Conservation (phyloP, 495 filamentous ascomycete genomes). For the Opeltia flavorubescens region DNA sequence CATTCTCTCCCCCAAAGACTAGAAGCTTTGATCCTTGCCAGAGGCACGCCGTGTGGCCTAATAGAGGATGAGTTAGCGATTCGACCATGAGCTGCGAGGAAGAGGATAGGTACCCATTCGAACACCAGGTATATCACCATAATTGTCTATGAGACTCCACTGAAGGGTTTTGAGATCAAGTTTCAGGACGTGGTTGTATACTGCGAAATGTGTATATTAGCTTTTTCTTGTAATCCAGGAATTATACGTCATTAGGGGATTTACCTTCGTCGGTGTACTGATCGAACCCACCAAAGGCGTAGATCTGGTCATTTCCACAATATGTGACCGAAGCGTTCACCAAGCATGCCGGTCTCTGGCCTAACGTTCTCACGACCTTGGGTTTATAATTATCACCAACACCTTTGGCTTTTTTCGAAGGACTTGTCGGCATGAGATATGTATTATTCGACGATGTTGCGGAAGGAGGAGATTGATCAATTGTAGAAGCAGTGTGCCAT, state of each 20-base stretch:
- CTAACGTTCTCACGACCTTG: slow-evolving; percentile 63
- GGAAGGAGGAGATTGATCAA: slow-evolving; percentile 25
- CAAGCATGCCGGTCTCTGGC: slow-evolving; percentile 82
- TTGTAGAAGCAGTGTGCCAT: not conserved
- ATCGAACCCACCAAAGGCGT: slow-evolving; percentile 98
- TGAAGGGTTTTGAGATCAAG: slow-evolving; percentile 73
- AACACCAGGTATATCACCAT: slow-evolving; percentile 94
- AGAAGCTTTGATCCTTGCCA: slow-evolving; percentile 90
- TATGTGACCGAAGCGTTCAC: slow-evolving; percentile 98
- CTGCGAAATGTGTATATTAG: slow-evolving; percentile 25
- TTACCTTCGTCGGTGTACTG: slow-evolving; percentile 90
- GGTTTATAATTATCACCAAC: slow-evolving; percentile 63
- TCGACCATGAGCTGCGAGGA: not conserved
- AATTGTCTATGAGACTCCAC: slow-evolving; percentile 96
- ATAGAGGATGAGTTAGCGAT: slow-evolving; percentile 4
- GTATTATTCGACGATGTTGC: slow-evolving; percentile 52
- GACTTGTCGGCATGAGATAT: slow-evolving; percentile 74
- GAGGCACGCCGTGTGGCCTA: slow-evolving; percentile 89
- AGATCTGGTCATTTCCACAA: slow-evolving; percentile 89
- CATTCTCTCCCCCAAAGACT: slow-evolving; percentile 95
- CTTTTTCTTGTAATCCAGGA: slow-evolving; percentile 9
- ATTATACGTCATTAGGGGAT: not conserved
- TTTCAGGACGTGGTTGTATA: slow-evolving; percentile 93
- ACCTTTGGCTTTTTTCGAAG: slow-evolving; percentile 43
- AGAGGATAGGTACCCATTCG: slow-evolving; percentile 64